phyloP scores from a whole-genome alignment of 2,329 filamentous ascomycete species.

The Dendryphion nanum region DNA sequence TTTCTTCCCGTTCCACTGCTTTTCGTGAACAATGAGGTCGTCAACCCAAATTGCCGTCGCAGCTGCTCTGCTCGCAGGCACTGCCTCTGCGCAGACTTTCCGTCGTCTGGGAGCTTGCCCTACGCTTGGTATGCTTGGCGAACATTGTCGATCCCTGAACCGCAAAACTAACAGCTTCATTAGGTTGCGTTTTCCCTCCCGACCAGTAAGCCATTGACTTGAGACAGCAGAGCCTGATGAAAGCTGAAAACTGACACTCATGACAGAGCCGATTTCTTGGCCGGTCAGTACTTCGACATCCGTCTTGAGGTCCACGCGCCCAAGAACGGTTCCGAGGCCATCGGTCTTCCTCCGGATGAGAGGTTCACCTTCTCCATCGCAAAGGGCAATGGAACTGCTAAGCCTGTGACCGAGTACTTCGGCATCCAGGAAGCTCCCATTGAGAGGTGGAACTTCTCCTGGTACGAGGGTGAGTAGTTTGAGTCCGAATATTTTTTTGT shows the following conservation, averaged over 20 bases:
- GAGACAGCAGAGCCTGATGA: no score
- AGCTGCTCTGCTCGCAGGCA: slow-evolving; percentile 26
- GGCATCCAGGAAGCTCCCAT: slow-evolving; percentile 66
- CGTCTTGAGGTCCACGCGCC: slow-evolving; percentile 80
- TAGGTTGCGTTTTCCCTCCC: slow-evolving; percentile 55
- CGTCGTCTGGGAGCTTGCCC: slow-evolving; percentile 57
- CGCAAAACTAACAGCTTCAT: slow-evolving; percentile 13
- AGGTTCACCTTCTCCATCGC: slow-evolving; percentile 73
- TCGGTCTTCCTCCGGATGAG: slow-evolving; percentile 67
- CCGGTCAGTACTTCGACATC: slow-evolving; percentile 81
- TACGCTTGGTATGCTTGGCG: slow-evolving; percentile 43
- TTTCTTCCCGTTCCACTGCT: no score
- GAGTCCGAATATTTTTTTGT: neutral
- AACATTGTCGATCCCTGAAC: neutral
- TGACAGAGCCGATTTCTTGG: slow-evolving; percentile 77
- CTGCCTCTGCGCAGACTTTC: slow-evolving; percentile 51
- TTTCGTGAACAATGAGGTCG: slow-evolving; percentile 34
- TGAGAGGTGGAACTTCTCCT: slow-evolving; percentile 81
- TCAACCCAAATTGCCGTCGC: slow-evolving; percentile 24
- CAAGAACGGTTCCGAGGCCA: slow-evolving; percentile 78
- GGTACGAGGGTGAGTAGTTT: slow-evolving; percentile 64
- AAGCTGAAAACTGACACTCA: no score
- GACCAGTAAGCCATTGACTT: slow-evolving; percentile 48
- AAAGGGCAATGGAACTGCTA: slow-evolving; percentile 58
- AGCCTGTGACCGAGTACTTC: slow-evolving; percentile 66